Percentiles rank a stretch among this genome's conserved stretches.
Conservation (phyloP, 805 yeast species). For the Schizosaccharomyces lindneri region DNA sequence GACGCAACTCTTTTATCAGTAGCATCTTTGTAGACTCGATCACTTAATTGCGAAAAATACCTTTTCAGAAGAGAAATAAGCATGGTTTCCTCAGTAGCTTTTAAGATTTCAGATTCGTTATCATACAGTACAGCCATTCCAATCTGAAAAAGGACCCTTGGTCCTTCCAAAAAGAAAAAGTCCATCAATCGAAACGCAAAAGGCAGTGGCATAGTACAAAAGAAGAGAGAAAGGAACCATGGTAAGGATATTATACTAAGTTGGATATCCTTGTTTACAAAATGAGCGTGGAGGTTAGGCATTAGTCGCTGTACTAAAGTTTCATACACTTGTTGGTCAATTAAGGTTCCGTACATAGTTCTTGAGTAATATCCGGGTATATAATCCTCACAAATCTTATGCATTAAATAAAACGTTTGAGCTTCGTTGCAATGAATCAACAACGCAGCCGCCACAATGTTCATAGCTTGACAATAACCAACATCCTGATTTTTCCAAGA, state of each 20-base stretch:
- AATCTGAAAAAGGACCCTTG: conserved; percentile 71
- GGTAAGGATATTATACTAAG: conserved; percentile 85
- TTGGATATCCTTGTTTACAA: conserved; percentile 58
- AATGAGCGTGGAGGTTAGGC: conserved; percentile 73
- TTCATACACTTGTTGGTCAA: conserved; percentile 88
- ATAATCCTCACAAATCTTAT: conserved; percentile 56
- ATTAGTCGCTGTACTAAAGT: conserved; percentile 65
- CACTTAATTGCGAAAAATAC: conserved; percentile 50
- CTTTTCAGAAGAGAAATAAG: conserved; percentile 66
- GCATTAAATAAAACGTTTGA: conserved; percentile 86
- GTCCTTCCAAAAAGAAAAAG: conserved; percentile 72
- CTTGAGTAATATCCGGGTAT: conserved; percentile 91
- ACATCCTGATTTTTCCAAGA: conserved; percentile 94
- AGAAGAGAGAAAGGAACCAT: conserved; percentile 79
- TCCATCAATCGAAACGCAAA: conserved; percentile 83
- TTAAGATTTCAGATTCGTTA: conserved; percentile 61
- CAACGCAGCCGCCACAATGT: conserved; percentile 35
- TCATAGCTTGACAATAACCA: conserved; percentile 98
- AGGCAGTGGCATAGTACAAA: conserved; percentile 83
- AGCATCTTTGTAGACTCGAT: conserved; percentile 48
- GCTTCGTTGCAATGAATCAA: conserved; percentile 64
- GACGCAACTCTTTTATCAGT: conserved; percentile 35
- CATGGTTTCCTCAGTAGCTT: conserved; percentile 74
- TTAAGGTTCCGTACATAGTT: conserved; percentile 89
- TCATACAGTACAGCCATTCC: conserved; percentile 74